phyloP scores from a whole-genome alignment of 352 stramenopile genomes.

The Blastocystis sp. region DNA sequence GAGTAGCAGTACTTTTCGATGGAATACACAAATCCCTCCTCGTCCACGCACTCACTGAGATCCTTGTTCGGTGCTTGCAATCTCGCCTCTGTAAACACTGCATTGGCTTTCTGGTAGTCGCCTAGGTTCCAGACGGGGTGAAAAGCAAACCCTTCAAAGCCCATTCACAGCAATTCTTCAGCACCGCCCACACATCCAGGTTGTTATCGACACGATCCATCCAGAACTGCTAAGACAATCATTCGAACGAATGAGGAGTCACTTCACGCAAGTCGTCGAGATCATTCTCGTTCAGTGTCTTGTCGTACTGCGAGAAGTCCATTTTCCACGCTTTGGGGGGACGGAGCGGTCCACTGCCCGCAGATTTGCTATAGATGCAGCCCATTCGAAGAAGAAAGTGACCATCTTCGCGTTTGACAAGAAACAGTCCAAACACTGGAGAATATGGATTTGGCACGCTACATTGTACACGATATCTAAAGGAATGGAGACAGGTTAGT shows the following conservation, averaged over 20 bases:
- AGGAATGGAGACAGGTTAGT: constrained; percentile 16
- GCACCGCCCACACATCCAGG: constrained; percentile 44
- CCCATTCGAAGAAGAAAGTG: constrained; percentile 55
- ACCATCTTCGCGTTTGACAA: constrained; percentile 58
- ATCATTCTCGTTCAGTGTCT: constrained; percentile 61
- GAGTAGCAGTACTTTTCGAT: constrained; percentile 71
- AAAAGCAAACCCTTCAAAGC: constrained; percentile 17
- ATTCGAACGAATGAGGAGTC: neutral
- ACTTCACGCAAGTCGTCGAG: constrained; percentile 46
- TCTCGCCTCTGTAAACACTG: constrained; percentile 32
- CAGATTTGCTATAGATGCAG: constrained; percentile 10
- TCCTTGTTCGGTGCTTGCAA: constrained; percentile 49
- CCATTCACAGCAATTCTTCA: constrained; percentile 41
- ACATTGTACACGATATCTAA: neutral
- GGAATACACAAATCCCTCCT: constrained; percentile 31
- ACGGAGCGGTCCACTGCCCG: neutral
- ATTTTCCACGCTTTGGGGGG: constrained; percentile 65
- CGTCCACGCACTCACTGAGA: constrained; percentile 38
- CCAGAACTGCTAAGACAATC: constrained; percentile 47
- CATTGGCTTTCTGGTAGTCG: constrained; percentile 40
- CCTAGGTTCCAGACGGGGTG: neutral
- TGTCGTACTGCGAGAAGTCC: constrained; percentile 65
- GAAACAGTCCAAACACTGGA: constrained; percentile 3
- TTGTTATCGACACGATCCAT: constrained; percentile 53
- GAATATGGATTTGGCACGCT: neutral